Evolutionary conservation across 257 asterid species (phyloP), one percentile per base, ranked within the genome.

Genomic region (Solanum appendiculatum): DNA sequence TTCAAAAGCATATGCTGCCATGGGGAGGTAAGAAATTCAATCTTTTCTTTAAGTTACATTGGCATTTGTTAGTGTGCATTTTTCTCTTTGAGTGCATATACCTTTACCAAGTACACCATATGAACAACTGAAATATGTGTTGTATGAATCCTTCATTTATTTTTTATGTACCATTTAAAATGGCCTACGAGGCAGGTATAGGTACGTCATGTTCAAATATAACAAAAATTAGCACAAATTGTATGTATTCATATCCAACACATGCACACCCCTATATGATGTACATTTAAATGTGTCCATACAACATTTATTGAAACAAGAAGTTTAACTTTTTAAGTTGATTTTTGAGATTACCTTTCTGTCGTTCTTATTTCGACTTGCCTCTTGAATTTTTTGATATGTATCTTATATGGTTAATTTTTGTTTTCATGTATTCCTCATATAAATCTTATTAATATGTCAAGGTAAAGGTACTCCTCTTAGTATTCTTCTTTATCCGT

Each of bases 1-100:
- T 84, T 95, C 98, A 23, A 96, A 92, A 89, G 98, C 99, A 25
- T 95, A 96, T 90, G 98, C 96, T 69, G 95, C 98, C 85, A 92
- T 95, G 95, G 93, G 92, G 90, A 95, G 96, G 99, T 95, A 90
- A 90, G 83, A 46, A 6, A 48, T n/a, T 56, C 39, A 21, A 21
- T n/a, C 34, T 82, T 11, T 36, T 73, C 31, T 36, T 72, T 37
- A 73, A 73, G 31, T 37, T 73, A 20, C 21, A 20, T 36, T 21
- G 82, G 20, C 31, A 73, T 73, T 37, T 37, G 5, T 73, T 73
- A 11, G 82, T 37, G 33, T 36, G 10, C 82, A 21, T 11, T 36
- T 21, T 73, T 73, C 82, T 73, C 82, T 36, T 73, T 73, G 82
- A 37, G 10, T 36, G 80, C 4, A 48, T 20, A 10, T 36, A 21